Evolutionary conservation across 2,329 filamentous ascomycete species (phyloP).

Genomic region (Aspergillus ochraceoroseus): DNA sequence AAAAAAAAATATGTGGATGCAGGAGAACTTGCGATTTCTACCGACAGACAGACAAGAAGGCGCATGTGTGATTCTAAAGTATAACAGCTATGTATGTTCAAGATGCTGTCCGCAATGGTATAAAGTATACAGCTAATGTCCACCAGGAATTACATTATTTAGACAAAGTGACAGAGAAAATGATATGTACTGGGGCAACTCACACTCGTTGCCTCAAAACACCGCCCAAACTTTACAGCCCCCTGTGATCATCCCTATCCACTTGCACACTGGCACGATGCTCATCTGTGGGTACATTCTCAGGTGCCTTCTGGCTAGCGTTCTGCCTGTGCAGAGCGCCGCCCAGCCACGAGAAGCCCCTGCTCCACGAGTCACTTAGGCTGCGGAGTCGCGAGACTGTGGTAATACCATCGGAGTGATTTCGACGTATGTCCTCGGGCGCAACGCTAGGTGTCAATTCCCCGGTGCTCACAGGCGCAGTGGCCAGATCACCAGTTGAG

Average conservation of each 20-base stretch:
- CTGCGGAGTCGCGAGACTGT: conserved; percentile 31
- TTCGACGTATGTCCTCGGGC: conserved; percentile 13
- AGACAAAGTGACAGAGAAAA: conserved; percentile 1
- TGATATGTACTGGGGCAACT: conserved; percentile 7
- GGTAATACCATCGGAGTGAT: conserved; percentile 18
- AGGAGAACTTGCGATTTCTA: too few relatives aligned
- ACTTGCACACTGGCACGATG: too few relatives aligned
- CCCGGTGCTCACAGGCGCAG: conserved; percentile 20
- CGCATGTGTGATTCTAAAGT: neutral
- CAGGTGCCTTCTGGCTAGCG: conserved; percentile 6
- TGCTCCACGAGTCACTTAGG: conserved; percentile 38
- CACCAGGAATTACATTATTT: conserved; percentile 4
- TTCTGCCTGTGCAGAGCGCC: conserved; percentile 27
- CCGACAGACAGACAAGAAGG: neutral
- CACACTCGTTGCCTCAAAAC: neutral
- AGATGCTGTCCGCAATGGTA: conserved; percentile 10
- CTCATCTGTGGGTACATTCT: neutral
- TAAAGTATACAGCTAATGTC: conserved; percentile 1
- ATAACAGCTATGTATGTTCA: conserved; percentile 6
- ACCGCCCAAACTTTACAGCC: neutral
- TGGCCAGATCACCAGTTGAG: conserved; percentile 23
- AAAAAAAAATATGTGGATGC: too few relatives aligned
- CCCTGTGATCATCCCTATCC: neutral
- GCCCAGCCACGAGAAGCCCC: conserved; percentile 35
- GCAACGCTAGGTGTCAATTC: conserved; percentile 24